phyloP scores from a whole-genome alignment of 768 basidiomycete species.

The Boletus speciosus region DNA sequence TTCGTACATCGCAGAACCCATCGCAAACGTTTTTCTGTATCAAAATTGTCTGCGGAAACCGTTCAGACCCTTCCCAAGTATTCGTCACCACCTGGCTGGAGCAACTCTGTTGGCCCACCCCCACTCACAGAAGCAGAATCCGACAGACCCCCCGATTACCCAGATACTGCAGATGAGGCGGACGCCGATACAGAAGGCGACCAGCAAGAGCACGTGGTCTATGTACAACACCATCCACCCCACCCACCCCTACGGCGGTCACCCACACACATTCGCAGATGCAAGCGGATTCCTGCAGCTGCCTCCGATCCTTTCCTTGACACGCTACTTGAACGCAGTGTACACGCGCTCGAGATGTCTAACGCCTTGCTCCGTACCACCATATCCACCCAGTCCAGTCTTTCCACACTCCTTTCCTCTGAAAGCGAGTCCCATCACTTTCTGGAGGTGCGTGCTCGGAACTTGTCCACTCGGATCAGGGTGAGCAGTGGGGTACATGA shows the following conservation, averaged over 20 bases:
- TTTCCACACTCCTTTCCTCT: conserved; percentile 46
- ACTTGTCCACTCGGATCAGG: conserved; percentile 50
- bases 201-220: conserved; percentile 17
- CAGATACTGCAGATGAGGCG: conserved; percentile 73
- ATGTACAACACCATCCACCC: conserved; percentile 27
- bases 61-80: conserved; percentile 65
- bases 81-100: conserved; percentile 37
- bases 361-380: conserved; percentile 75
- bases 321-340: conserved; percentile 75
- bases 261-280: conserved; percentile 19
- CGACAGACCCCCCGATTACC: conserved; percentile 71
- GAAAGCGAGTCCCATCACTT: conserved; percentile 45
- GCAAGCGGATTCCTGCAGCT: conserved; percentile 27
- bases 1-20: conserved; percentile 37
- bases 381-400: conserved; percentile 63
- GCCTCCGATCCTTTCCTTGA: conserved; percentile 60
- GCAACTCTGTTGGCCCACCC: conserved; percentile 9
- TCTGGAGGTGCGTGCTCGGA: conserved; percentile 47
- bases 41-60: conserved; percentile 64
- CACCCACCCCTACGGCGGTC: conserved; percentile 35
- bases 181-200: conserved; percentile 62
- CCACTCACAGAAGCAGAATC: conserved; percentile 35
- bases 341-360: conserved; percentile 83
- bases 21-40: conserved; percentile 54
- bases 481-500: conserved; percentile 43